Evolutionary conservation across 1,284 basidiomycete genomes (phyloP).

Genomic region (Cryptococcus sp.): DNA sequence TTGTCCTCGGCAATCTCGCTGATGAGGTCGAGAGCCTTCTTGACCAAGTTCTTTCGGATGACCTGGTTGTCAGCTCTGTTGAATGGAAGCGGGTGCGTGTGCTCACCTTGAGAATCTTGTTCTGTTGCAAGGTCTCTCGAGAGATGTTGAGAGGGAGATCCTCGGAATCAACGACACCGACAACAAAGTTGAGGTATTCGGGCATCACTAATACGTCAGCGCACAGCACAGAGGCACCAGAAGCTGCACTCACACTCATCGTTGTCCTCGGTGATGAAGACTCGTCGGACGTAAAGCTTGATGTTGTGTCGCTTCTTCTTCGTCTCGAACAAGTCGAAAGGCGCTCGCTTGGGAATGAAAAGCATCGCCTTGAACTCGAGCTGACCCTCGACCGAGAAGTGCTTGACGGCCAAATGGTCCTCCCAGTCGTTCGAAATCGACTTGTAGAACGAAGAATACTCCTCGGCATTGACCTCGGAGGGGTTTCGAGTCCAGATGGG

Average conservation of each 20-base stretch:
- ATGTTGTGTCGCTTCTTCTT: constrained; percentile 99
- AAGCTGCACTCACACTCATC: constrained; percentile 61
- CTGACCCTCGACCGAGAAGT: constrained; percentile 99
- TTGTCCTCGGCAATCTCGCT: constrained; percentile 98
- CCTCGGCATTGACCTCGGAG: constrained; percentile 82
- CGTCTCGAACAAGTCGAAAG: constrained; percentile 98
- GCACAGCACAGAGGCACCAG: neutral
- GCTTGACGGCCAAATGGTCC: constrained; percentile 98
- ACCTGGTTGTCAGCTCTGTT: constrained; percentile 24
- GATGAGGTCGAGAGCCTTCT: constrained; percentile 95
- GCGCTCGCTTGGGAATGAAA: constrained; percentile 92
- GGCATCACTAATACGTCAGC: constrained; percentile 63
- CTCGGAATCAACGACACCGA: constrained; percentile 99
- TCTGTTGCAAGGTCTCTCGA: constrained; percentile 99
- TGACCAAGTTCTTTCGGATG: constrained; percentile 82
- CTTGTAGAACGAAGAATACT: constrained; percentile 99
- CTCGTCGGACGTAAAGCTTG: constrained; percentile 99
- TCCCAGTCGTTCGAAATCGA: constrained; percentile 99
- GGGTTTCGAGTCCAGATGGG: constrained; percentile 99
- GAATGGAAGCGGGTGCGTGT: constrained; percentile 73
- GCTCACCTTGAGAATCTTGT: constrained; percentile 99
- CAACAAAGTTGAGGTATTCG: constrained; percentile 99
- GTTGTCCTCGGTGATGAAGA: constrained; percentile 99
- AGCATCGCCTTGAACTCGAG: constrained; percentile 99
- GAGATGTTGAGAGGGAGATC: constrained; percentile 99